phyloP scores from a whole-genome alignment of 306 rosid genomes.

The Citrullus amarus region DNA sequence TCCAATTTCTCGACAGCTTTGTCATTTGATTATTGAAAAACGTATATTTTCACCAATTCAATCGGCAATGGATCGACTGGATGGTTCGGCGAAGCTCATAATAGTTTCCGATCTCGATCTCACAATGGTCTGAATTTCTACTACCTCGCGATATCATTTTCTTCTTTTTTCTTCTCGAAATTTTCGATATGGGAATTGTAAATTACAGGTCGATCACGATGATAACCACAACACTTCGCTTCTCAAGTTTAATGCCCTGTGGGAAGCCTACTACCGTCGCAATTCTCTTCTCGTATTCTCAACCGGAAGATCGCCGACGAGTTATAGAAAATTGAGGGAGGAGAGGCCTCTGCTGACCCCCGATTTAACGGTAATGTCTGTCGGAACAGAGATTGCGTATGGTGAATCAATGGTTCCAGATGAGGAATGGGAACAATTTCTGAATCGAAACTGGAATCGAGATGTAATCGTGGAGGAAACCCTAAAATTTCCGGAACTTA shows the following conservation, averaged over 20 bases:
- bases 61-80: constrained; percentile 36
- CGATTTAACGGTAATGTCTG: constrained; percentile 59
- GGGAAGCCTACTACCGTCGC: constrained; percentile 74
- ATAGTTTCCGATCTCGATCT: constrained; percentile 80
- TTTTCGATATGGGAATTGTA: neutral
- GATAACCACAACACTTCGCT: constrained; percentile 44
- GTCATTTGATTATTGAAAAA: too few species aligned
- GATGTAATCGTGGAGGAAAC: constrained; percentile 58
- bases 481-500: constrained; percentile 49
- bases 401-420: constrained; percentile 49
- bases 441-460: constrained; percentile 59
- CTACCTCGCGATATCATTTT: neutral
- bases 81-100: constrained; percentile 51
- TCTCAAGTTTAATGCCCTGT: constrained; percentile 61
- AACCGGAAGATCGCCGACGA: constrained; percentile 69
- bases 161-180: neutral
- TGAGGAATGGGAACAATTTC: constrained; percentile 37
- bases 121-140: constrained; percentile 40
- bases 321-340: constrained; percentile 33
- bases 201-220: constrained; percentile 65
- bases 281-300: constrained; percentile 78
- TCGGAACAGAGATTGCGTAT: constrained; percentile 75
- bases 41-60: too few species aligned
- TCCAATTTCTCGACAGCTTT: too few species aligned
- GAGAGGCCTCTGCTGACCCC: constrained; percentile 68